Evolutionary conservation across 805 yeast genomes (phyloP).

Genomic region (Maudiozyma serrabonitensis): DNA sequence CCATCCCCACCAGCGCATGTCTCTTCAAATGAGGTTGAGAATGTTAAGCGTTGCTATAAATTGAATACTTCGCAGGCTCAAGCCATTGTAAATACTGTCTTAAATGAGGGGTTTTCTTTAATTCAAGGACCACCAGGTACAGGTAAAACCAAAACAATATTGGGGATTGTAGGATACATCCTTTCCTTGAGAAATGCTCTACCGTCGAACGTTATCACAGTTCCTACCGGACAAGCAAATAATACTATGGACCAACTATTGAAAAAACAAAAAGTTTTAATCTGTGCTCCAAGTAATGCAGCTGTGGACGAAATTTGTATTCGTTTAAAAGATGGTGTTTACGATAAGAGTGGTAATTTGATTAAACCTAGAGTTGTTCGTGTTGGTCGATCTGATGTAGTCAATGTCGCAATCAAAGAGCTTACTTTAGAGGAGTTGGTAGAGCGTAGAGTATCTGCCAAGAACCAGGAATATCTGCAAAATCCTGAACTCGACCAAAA

Average conservation of each 20-base stretch:
- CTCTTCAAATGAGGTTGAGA: conserved; percentile 31
- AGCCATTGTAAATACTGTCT: conserved; percentile 70
- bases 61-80: conserved; percentile 85
- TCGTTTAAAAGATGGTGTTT: conserved; percentile 68
- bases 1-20: conserved; percentile 32
- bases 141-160: conserved; percentile 94
- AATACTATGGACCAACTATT: conserved; percentile 16
- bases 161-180: conserved; percentile 80
- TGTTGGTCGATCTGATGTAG: conserved; percentile 82
- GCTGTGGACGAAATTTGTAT: conserved; percentile 93
- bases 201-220: conserved; percentile 24
- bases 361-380: conserved; percentile 68
- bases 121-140: conserved; percentile 99
- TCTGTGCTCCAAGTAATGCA: conserved; percentile 98
- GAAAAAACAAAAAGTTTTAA: conserved; percentile 50
- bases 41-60: conserved; percentile 40
- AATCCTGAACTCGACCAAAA: conserved; percentile 37
- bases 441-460: conserved; percentile 44
- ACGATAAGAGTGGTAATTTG: conserved; percentile 41
- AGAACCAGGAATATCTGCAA: conserved; percentile 29
- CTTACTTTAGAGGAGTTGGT: conserved; percentile 80
- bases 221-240: conserved; percentile 20
- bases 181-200: conserved; percentile 33
- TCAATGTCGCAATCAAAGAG: conserved; percentile 72
- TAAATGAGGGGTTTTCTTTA: conserved; percentile 66